These are phyloP conservation scores for Catharanthus roseus DNA, from an alignment of 257 asterid genomes.

Conservation along the genomic window DNA sequence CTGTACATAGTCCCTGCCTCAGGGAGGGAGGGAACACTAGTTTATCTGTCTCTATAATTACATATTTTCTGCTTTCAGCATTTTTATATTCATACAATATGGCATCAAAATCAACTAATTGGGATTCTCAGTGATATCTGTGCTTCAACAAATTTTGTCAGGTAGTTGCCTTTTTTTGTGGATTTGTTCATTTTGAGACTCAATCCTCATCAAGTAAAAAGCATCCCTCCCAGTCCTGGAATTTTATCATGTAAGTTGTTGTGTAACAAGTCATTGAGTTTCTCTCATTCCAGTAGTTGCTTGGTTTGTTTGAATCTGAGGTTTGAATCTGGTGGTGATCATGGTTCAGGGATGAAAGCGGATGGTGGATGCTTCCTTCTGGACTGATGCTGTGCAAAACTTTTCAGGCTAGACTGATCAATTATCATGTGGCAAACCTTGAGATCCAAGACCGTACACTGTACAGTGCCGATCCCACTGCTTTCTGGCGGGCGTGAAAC, in stretches of 20 bases:
- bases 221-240: constrained; percentile 54
- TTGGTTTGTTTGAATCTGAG: background rate
- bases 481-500: constrained; percentile 72
- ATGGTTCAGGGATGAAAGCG: constrained; percentile 72
- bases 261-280: constrained; percentile 6
- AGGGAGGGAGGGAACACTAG: background rate
- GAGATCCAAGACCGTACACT: constrained; percentile 84
- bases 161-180: constrained; percentile 71
- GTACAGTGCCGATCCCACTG: constrained; percentile 63
- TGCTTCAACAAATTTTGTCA: constrained; percentile 23
- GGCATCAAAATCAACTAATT: background rate
- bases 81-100: background rate
- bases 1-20: no score
- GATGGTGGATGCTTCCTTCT: constrained; percentile 87
- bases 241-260: constrained; percentile 81
- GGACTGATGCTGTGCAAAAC: constrained; percentile 59
- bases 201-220: constrained; percentile 48
- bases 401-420: constrained; percentile 62
- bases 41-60: background rate
- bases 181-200: constrained; percentile 57
- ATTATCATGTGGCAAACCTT: constrained; percentile 81
- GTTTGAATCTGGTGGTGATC: constrained; percentile 11
- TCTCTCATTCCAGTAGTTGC: background rate
- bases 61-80: background rate
- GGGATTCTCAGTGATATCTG: constrained; percentile 5